Conservation (phyloP, 257 asterid genomes). For the Solanum bulbocastanum region DNA sequence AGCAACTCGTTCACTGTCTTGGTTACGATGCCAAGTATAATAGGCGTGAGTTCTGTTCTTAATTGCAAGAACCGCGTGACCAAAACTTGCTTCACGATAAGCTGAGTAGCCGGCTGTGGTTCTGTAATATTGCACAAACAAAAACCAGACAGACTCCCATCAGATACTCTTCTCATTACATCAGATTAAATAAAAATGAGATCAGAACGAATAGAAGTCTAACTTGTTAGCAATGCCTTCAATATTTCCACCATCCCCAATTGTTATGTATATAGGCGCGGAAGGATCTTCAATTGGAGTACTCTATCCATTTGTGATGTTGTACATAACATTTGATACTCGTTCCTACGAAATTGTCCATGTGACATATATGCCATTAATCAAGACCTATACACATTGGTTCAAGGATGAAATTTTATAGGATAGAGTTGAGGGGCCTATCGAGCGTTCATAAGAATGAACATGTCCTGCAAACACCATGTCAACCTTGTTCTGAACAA, state of each 20-base stretch:
- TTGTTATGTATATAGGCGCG: conserved; percentile 40
- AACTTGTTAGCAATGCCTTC: conserved; percentile 47
- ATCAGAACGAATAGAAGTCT: neutral
- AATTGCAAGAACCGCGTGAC: conserved; percentile 42
- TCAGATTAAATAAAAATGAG: neutral
- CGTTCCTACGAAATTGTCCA: conserved; percentile 16
- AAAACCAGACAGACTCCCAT: neutral
- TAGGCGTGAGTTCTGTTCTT: conserved; percentile 46
- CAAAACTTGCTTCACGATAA: conserved; percentile 46
- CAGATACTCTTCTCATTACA: neutral
- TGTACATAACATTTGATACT: conserved; percentile 32
- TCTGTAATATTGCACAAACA: conserved; percentile 20
- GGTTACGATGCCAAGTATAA: conserved; percentile 51
- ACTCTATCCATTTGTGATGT: conserved; percentile 32
- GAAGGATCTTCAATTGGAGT: conserved; percentile 30
- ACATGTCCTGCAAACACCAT: conserved; percentile 47
- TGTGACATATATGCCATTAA: neutral
- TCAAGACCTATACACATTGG: neutral
- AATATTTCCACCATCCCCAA: conserved; percentile 44
- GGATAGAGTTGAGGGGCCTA: neutral
- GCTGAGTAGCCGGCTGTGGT: conserved; percentile 55
- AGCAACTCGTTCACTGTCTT: conserved; percentile 25
- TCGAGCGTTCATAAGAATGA: conserved; percentile 46
- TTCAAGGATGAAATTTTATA: neutral
- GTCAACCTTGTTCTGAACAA: conserved; percentile 38